These are phyloP conservation scores for Candida insectorum DNA, from an alignment of 805 yeast species.

Conservation along the genomic window DNA sequence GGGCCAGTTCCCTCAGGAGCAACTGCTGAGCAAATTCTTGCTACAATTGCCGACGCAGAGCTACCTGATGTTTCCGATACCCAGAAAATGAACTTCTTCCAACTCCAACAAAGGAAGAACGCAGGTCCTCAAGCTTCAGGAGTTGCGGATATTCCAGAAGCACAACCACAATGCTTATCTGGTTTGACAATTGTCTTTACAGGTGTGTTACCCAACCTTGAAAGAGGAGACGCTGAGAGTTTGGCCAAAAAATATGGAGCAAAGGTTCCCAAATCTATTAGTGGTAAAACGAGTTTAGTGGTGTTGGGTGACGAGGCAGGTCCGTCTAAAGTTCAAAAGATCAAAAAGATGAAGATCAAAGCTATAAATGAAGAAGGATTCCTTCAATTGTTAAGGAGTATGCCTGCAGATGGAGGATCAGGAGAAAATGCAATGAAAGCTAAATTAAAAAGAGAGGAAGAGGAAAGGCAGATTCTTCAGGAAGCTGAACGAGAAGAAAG, in stretches of 20 bases:
- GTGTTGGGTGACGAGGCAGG: conserved; percentile 97
- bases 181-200: conserved; percentile 94
- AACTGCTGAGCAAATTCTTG: conserved; percentile 55
- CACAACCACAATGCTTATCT: conserved; percentile 78
- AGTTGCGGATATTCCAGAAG: conserved; percentile 63
- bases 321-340: conserved; percentile 84
- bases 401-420: conserved; percentile 92
- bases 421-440: conserved; percentile 79
- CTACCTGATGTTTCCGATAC: conserved; percentile 53
- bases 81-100: conserved; percentile 55
- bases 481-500: conserved; percentile 47
- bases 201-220: conserved; percentile 77
- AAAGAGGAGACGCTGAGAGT: conserved; percentile 70
- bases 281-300: conserved; percentile 81
- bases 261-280: conserved; percentile 79
- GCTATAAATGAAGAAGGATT: conserved; percentile 89
- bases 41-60: conserved; percentile 71
- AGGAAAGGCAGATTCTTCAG: conserved; percentile 53
- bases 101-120: conserved; percentile 30
- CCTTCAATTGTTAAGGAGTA: conserved; percentile 60
- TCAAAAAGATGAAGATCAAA: conserved; percentile 68
- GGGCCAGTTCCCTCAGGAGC: conserved; percentile 14
- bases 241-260: conserved; percentile 89
- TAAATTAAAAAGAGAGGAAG: conserved; percentile 62
- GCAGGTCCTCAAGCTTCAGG: conserved; percentile 29